Percentiles rank a stretch among this genome's conserved stretches.
Evolutionary conservation across 192 early-diverging fungal genomes (phyloP).

Genomic region (Diversispora epigaea): DNA sequence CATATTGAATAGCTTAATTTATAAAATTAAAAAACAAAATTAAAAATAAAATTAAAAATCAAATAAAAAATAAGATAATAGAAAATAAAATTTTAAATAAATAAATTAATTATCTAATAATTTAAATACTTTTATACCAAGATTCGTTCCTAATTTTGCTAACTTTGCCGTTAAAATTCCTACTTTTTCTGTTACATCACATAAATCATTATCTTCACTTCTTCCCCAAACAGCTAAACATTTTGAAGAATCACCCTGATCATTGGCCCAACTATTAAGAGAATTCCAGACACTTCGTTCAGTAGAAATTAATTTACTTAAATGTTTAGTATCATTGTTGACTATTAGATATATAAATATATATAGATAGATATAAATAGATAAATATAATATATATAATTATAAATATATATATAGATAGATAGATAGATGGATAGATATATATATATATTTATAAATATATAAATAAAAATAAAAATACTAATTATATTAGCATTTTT

Average conservation of each 20-base stretch:
- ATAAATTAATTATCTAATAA: slow-evolving; percentile 9
- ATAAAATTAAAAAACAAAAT: neutral
- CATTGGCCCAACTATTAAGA: slow-evolving; percentile 11
- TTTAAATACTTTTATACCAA: neutral
- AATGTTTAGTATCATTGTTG: slow-evolving; percentile 11
- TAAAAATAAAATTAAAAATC: neutral
- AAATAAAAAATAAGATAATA: neutral
- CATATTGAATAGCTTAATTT: slow-evolving; percentile 1
- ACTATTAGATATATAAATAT: neutral
- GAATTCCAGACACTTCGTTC: slow-evolving; percentile 10
- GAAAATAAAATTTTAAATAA: neutral
- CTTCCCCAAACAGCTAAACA: slow-evolving; percentile 20
- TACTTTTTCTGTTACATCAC: slow-evolving; percentile 20
- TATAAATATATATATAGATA: neutral
- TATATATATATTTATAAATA: too few relatives aligned
- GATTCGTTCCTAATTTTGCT: neutral
- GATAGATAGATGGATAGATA: too few relatives aligned
- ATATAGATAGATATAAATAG: too few relatives aligned
- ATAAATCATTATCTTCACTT: slow-evolving; percentile 27
- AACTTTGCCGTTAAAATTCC: slow-evolving; percentile 8
- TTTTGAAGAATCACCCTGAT: slow-evolving; percentile 24
- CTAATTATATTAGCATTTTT: too few relatives aligned
- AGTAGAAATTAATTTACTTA: slow-evolving; percentile 1
- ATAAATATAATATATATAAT: neutral
- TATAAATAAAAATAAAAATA: too few relatives aligned